Evolutionary conservation across 2,329 filamentous ascomycete genomes (phyloP).

Genomic region (Botrytis cinerea): DNA sequence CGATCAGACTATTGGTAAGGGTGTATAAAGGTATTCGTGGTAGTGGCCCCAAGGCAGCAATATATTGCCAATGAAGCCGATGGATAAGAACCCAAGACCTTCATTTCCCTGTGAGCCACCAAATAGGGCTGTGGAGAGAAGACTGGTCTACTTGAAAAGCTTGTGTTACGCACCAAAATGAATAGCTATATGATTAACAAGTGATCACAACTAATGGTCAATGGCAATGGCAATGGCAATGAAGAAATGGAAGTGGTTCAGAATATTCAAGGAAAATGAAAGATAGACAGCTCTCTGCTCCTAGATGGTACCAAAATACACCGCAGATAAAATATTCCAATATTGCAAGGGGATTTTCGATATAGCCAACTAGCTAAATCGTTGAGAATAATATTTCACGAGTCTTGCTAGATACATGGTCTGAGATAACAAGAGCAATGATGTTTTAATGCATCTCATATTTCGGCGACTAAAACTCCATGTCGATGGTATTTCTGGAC

Average conservation of each 20-base stretch:
- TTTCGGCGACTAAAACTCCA: background rate
- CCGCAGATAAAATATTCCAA: background rate
- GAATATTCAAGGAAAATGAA: background rate
- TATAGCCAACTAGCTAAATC: background rate
- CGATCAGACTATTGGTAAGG: too few species aligned
- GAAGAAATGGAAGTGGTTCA: background rate
- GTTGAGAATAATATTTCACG: background rate
- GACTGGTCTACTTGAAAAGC: background rate
- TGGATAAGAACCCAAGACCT: background rate
- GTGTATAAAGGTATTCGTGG: background rate
- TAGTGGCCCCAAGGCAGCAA: background rate
- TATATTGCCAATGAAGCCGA: background rate
- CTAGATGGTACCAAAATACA: background rate
- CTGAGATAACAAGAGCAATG: background rate
- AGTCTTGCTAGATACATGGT: background rate
- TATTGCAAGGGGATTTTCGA: background rate
- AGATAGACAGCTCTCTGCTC: background rate
- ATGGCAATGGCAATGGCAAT: background rate
- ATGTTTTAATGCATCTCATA: background rate
- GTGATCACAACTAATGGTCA: background rate
- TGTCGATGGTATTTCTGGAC: background rate
- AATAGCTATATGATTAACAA: background rate
- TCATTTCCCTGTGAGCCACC: background rate
- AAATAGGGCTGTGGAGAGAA: background rate
- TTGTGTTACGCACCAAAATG: background rate